Percentiles rank a stretch among this genome's conserved stretches.
phyloP scores from a whole-genome alignment of 306 rosid genomes.

The Cucurbita pepo region DNA sequence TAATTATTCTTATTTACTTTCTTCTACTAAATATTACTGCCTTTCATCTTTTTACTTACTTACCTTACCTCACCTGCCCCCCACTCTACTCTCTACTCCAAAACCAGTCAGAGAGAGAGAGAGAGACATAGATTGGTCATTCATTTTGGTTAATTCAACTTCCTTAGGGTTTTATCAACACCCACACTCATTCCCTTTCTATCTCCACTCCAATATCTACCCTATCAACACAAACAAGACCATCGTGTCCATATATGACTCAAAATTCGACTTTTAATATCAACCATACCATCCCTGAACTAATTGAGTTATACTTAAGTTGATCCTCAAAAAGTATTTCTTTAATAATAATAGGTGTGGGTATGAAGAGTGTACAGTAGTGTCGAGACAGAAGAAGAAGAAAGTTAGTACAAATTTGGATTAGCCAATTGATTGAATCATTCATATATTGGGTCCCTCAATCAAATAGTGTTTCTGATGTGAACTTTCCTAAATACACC shows the following conservation, averaged over 20 bases:
- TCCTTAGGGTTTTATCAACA: too few species aligned
- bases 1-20: constrained; percentile 43
- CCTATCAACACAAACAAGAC: too few species aligned
- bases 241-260: too few species aligned
- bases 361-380: not conserved
- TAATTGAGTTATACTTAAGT: too few species aligned
- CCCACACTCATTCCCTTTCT: too few species aligned
- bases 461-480: not conserved
- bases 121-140: too few species aligned
- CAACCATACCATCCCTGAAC: too few species aligned
- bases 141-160: too few species aligned
- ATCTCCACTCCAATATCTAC: too few species aligned
- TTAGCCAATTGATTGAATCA: constrained; percentile 10
- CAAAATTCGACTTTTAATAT: too few species aligned
- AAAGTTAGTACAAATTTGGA: constrained; percentile 5
- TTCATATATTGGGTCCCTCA: constrained; percentile 10
- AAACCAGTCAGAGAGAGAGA: too few species aligned
- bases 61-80: constrained; percentile 20
- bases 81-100: not conserved
- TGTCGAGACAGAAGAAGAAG: not conserved
- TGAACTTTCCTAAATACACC: not conserved
- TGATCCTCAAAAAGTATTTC: too few species aligned
- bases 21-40: constrained; percentile 17
- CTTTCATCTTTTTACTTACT: not conserved
- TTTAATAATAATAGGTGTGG: not conserved